Percentiles rank a stretch among this genome's conserved stretches.
Conservation (phyloP, 768 basidiomycete genomes). For the Xerocomus brunneocitrinus region DNA sequence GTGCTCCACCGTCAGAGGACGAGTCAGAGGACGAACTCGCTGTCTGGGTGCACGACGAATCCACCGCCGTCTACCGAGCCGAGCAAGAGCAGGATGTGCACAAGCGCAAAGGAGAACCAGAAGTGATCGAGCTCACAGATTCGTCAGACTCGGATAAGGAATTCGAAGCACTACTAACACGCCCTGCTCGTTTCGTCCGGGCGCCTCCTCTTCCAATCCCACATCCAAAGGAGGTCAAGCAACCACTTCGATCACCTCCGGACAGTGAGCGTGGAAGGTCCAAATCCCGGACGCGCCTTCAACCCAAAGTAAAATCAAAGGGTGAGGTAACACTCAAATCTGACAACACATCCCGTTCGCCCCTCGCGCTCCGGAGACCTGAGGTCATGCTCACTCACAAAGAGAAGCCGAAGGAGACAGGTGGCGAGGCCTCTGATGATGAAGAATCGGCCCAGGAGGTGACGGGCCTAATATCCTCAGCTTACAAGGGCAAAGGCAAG, state of each 20-base stretch:
- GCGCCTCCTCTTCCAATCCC: constrained; percentile 5
- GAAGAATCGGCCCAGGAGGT: constrained; percentile 1
- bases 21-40: constrained; percentile 50
- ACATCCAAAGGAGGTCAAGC: not conserved
- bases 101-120: constrained; percentile 11
- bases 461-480: not conserved
- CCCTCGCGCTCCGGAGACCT: constrained; percentile 8
- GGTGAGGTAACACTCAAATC: not conserved
- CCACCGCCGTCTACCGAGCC: constrained; percentile 34
- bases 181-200: constrained; percentile 15
- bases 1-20: constrained; percentile 15
- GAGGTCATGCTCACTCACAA: constrained; percentile 7
- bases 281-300: constrained; percentile 7
- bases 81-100: constrained; percentile 10
- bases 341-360: constrained; percentile 1
- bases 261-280: constrained; percentile 13
- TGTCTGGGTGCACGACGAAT: constrained; percentile 40
- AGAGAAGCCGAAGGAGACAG: constrained; percentile 1
- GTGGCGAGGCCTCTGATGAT: not conserved
- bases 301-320: constrained; percentile 2
- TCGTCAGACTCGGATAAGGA: constrained; percentile 28
- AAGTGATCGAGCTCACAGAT: constrained; percentile 24
- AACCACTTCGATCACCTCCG: constrained; percentile 12
- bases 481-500: constrained; percentile 19
- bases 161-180: constrained; percentile 25